Evolutionary conservation across 2,329 filamentous ascomycete species (phyloP).

Genomic region (Ophiocordyceps camponoti-floridani): DNA sequence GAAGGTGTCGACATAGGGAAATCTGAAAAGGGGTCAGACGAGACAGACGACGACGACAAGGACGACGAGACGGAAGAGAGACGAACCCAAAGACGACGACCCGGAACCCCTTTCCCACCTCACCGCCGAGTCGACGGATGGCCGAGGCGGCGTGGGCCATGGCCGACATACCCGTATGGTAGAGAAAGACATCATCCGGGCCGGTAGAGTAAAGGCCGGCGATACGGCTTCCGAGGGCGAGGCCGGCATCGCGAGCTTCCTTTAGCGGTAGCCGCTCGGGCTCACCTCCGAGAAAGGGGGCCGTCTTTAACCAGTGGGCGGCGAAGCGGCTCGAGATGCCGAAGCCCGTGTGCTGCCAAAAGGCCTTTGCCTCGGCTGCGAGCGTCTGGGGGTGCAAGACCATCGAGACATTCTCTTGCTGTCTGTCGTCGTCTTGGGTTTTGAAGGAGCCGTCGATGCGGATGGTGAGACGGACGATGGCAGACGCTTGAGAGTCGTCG

Average conservation of each 20-base stretch:
- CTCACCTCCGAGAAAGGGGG: constrained; percentile 4
- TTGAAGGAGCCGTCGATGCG: constrained; percentile 3
- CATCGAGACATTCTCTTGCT: constrained; percentile 3
- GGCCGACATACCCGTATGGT: constrained; percentile 32
- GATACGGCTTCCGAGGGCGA: constrained; percentile 5
- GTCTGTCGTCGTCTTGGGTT: background rate
- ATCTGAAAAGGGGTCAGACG: constrained; percentile 2
- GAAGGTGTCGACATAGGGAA: constrained; percentile 13
- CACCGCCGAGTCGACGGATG: constrained; percentile 1
- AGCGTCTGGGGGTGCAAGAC: constrained; percentile 5
- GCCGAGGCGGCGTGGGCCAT: constrained; percentile 14
- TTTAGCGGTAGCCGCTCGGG: background rate
- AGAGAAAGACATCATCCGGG: constrained; percentile 26
- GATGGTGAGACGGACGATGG: constrained; percentile 1
- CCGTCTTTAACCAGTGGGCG: constrained; percentile 8
- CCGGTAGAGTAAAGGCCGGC: constrained; percentile 5
- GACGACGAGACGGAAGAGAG: too few species aligned
- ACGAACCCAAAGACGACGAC: constrained; percentile 12
- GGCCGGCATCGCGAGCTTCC: constrained; percentile 3
- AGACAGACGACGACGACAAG: too few species aligned
- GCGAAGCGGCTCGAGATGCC: constrained; percentile 12
- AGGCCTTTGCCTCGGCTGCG: constrained; percentile 8
- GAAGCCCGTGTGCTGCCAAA: constrained; percentile 13
- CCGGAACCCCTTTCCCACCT: constrained; percentile 1
- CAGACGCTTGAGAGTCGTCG: background rate